Percentiles rank a stretch among this genome's conserved stretches.
Evolutionary conservation across 495 filamentous ascomycete genomes (phyloP).

Genomic region (Cetradonia linearis): DNA sequence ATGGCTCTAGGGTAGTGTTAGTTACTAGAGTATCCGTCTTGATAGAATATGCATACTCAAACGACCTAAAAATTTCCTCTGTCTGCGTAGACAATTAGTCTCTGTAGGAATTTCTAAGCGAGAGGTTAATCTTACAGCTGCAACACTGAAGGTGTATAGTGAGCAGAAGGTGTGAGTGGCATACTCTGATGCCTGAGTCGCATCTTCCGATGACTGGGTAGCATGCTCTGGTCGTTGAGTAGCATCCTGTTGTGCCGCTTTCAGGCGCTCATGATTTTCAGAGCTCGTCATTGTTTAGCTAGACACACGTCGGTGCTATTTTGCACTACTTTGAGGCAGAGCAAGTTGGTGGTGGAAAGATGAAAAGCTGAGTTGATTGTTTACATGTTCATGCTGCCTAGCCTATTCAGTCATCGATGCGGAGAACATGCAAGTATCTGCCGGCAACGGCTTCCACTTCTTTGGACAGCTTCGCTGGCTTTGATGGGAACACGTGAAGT

Average conservation of each 20-base stretch:
- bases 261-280: neutral
- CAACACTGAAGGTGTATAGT: conserved; percentile 14
- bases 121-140: conserved; percentile 7
- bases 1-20: neutral
- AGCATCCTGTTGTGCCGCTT: neutral
- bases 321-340: no score
- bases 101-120: neutral
- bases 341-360: no score
- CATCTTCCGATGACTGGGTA: neutral
- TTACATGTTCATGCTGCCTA: neutral
- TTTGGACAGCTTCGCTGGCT: neutral
- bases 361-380: no score
- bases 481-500: neutral
- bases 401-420: neutral
- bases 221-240: no score
- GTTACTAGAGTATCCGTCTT: neutral
- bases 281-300: neutral
- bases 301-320: no score
- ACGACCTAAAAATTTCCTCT: conserved; percentile 2
- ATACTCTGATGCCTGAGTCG: neutral
- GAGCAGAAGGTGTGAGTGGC: conserved; percentile 16
- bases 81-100: neutral
- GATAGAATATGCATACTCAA: neutral
- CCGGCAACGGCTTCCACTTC: neutral
- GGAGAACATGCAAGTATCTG: neutral